Conservation (phyloP, 2,329 filamentous ascomycete species). For the Stachybotrys chartarum region DNA sequence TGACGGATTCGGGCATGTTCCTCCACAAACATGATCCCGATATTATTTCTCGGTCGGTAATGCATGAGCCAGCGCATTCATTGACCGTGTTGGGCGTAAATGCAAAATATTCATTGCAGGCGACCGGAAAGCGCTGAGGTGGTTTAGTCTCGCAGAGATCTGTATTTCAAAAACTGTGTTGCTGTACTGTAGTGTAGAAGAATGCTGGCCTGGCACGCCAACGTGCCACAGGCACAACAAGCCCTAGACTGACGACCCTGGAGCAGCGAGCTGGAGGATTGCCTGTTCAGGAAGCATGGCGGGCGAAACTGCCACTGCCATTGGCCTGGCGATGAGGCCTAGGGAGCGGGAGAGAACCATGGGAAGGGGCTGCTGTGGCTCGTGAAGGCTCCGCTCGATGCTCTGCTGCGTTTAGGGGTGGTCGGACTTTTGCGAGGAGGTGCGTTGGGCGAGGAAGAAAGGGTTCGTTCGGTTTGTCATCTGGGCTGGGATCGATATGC, state of each 20-base stretch:
- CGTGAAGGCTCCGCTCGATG: background rate
- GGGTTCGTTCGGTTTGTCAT: too few relatives aligned
- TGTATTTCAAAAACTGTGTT: too few relatives aligned
- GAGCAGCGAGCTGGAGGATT: background rate
- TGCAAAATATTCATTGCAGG: too few relatives aligned
- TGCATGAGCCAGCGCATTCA: too few relatives aligned
- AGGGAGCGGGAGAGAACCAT: background rate
- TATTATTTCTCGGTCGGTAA: too few relatives aligned
- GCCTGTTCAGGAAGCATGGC: background rate
- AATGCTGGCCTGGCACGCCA: background rate
- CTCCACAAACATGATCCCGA: too few relatives aligned
- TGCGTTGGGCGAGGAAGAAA: background rate
- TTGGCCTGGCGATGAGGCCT: background rate
- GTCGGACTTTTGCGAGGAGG: background rate
- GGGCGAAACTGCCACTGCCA: background rate
- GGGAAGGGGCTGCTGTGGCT: background rate
- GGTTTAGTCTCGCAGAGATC: too few relatives aligned
- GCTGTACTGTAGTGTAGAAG: background rate
- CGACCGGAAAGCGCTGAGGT: too few relatives aligned
- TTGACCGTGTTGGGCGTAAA: too few relatives aligned
- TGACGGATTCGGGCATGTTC: too few relatives aligned
- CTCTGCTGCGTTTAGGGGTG: background rate
- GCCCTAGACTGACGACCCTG: background rate
- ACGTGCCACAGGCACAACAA: background rate
- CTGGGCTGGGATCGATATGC: too few relatives aligned